These are phyloP conservation scores for Apiospora aurea DNA, from an alignment of 2,329 filamentous ascomycete genomes.

Conservation along the genomic window DNA sequence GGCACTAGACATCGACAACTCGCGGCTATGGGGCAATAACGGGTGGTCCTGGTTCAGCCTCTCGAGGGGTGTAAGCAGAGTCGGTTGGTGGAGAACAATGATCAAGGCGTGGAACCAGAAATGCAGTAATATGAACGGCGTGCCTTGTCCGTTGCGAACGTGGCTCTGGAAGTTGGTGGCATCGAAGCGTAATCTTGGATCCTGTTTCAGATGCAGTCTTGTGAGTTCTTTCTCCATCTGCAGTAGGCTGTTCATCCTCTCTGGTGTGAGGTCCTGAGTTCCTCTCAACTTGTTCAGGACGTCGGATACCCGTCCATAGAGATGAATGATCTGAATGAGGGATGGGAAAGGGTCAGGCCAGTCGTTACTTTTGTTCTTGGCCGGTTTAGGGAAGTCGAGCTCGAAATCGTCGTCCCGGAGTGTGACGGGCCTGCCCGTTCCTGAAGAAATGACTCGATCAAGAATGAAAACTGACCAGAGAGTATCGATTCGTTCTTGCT, in stretches of 20 bases:
- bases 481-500: constrained; percentile 84
- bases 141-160: constrained; percentile 80
- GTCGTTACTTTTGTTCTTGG: constrained; percentile 61
- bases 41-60: constrained; percentile 66
- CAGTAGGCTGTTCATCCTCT: constrained; percentile 74
- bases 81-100: constrained; percentile 84
- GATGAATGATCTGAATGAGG: constrained; percentile 82
- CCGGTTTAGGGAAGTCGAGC: constrained; percentile 68
- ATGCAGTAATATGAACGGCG: constrained; percentile 85
- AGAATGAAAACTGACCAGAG: constrained; percentile 92
- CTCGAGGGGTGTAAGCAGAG: constrained; percentile 79
- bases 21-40: constrained; percentile 80
- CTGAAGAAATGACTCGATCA: constrained; percentile 86
- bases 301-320: constrained; percentile 86
- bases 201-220: constrained; percentile 73
- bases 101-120: constrained; percentile 91
- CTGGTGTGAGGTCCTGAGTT: constrained; percentile 75
- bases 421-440: constrained; percentile 84
- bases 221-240: constrained; percentile 85
- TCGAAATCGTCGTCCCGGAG: constrained; percentile 87
- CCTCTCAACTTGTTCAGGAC: constrained; percentile 82
- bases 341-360: constrained; percentile 83
- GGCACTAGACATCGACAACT: constrained; percentile 84
- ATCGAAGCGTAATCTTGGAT: constrained; percentile 80
- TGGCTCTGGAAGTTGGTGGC: constrained; percentile 87